Evolutionary conservation across 2,329 filamentous ascomycete genomes (phyloP), one percentile per base, ranked within the genome.

Genomic region (Apiospora kogelbergensis): DNA sequence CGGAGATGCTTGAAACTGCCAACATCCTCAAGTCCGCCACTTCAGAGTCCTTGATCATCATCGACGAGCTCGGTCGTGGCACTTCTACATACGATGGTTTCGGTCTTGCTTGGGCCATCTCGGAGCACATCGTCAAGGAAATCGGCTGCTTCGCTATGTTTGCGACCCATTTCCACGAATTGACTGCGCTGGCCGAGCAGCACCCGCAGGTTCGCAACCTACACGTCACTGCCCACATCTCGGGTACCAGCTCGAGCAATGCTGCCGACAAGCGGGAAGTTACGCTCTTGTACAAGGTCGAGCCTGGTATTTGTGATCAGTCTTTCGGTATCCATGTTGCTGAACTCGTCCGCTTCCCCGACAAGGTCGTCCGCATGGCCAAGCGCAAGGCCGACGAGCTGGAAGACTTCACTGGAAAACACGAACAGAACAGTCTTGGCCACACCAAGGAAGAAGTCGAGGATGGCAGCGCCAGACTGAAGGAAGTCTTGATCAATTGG

Each of bases 41-140:
- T 0, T 90, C 92, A 41, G 96, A 99, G 78, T 97, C 94, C 5
- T 88, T 99, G 67, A 98, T 99, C 82, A 98, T 99, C 80, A 98
- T 99, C 74, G 97, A 99, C 80, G 96, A 99, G 80, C 89, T 99
- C 2, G 96, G 96, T 65, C 93, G 96, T 70, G 96, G 96, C 69
- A 99, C 96, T 0, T 98, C 94, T 71, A 99, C 97, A 0, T 99
- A 99, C 79, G 97, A 99, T 79, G 96, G 96, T 10, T 99, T 99
- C 76, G 96, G 97, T 45, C 89, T 99, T n/a, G 96, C 97, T 0
- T 99, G 96, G 96, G 96, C 96, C 66, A 99, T 99, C 71, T 97
- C 94, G 0, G 96, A 99, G 81, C 94, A 99, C 81, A 98, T 99
- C 72, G 88, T 99, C 77, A 94, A 92, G 70, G 94, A 98, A 78